These are phyloP conservation scores for Ceraceosorus bombacis DNA, from an alignment of 1,284 basidiomycete genomes.

Conservation along the genomic window DNA sequence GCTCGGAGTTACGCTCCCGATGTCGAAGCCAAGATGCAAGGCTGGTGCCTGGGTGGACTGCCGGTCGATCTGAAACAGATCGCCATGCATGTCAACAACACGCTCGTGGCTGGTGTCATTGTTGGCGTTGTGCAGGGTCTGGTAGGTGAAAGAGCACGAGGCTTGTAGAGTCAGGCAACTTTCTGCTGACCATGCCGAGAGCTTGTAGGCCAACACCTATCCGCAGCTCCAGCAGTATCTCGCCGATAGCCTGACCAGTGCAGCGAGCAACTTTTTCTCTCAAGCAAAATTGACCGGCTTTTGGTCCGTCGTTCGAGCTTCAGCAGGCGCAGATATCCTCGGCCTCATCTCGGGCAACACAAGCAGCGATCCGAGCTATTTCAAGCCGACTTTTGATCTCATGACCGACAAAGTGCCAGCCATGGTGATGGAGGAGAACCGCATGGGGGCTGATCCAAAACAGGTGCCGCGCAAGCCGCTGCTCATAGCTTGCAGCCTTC, in stretches of 20 bases:
- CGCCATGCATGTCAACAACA: conserved; percentile 22
- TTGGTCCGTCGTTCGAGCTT: conserved; percentile 17
- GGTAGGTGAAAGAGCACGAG: neutral
- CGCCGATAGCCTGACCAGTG: conserved; percentile 16
- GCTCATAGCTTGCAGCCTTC: conserved; percentile 32
- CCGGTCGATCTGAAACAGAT: conserved; percentile 29
- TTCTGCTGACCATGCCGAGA: neutral
- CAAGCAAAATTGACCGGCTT: conserved; percentile 21
- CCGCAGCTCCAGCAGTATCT: conserved; percentile 28
- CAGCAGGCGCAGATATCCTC: conserved; percentile 16
- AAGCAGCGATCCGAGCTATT: conserved; percentile 13
- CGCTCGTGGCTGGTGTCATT: conserved; percentile 26
- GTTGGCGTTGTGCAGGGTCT: conserved; percentile 33
- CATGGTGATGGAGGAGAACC: conserved; percentile 22
- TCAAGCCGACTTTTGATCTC: conserved; percentile 13
- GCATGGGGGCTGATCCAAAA: conserved; percentile 12
- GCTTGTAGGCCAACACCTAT: conserved; percentile 18
- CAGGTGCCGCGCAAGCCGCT: conserved; percentile 20
- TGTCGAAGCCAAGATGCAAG: conserved; percentile 19
- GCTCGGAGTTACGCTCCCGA: conserved; percentile 29
- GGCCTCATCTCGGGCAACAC: conserved; percentile 11
- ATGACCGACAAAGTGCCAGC: conserved; percentile 11
- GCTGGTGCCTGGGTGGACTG: conserved; percentile 35
- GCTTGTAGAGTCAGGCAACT: neutral
- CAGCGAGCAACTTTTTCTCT: conserved; percentile 16